Evolutionary conservation across 768 basidiomycete genomes (phyloP), one percentile per base, ranked within the genome.

Genomic region (Pisolithus albus): DNA sequence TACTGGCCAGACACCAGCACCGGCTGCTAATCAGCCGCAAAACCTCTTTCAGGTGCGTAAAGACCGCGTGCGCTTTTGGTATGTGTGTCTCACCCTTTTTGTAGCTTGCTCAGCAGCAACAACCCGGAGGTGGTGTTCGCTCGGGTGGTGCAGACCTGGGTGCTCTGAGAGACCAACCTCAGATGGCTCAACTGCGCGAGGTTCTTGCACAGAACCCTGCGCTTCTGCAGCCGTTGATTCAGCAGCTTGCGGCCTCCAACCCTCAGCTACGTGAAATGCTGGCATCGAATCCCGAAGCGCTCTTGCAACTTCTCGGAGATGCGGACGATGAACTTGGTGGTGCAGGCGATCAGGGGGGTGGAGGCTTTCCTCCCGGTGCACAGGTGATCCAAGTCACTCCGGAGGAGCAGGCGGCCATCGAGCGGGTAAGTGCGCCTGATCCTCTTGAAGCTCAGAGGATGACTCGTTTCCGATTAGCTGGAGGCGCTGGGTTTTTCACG

Each of bases 401-500:
- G 37, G 92, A 96, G 54, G 96, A 99, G 68, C 75, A 78, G 51
- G 91, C 81, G 49, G 92, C 94, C 7, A 95, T 99, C 54, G 77
- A 85, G 66, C 77, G 96, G 61, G 91, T 97, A 67, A 67, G 89
- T 45, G 73, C 9, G 7, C 38, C 1, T 15, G 24, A 7, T 6
- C 10, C 28, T 47, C 26, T 15, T 23, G 37, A 55, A 13, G 23
- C 30, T 26, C 44, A 45, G 36, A 24, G 47, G 44, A 11, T 28
- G 7, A 34, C 26, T 30, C n/a, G 16, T 46, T 43, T 54, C 56
- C 32, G 41, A 5, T 50, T 57, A 96, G 94, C 74, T 96, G 55
- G 81, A 90, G 70, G 84, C 73, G 1, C 81, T 98, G 43, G 95
- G 96, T 1, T 98, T 99, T 68, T 68, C 88, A 16, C 79, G 91